A percentile compares a stretch with the other conserved stretches of the same genome.
These are phyloP conservation scores for Colletotrichum siamense DNA, from an alignment of 2,329 filamentous ascomycete genomes.

Conservation along the genomic window DNA sequence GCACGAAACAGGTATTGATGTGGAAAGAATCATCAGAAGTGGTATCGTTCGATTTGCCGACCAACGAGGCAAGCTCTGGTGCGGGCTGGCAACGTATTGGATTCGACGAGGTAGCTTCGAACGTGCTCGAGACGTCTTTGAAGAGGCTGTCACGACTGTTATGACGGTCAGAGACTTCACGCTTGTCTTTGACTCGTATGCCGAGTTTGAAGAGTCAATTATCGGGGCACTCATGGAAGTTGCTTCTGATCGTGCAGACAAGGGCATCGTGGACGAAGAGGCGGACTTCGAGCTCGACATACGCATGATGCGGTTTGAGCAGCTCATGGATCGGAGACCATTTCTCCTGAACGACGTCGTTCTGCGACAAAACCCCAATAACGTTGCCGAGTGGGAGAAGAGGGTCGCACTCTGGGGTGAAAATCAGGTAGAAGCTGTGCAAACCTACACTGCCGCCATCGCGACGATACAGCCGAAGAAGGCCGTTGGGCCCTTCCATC, in stretches of 20 bases:
- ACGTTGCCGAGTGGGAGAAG: constrained; percentile 97
- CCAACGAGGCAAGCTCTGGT: constrained; percentile 94
- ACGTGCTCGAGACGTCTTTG: constrained; percentile 88
- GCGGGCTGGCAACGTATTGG: constrained; percentile 94
- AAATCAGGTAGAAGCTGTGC: constrained; percentile 88
- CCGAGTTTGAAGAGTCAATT: constrained; percentile 95
- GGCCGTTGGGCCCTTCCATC: constrained; percentile 89
- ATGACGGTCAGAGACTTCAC: constrained; percentile 99
- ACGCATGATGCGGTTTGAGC: constrained; percentile 96
- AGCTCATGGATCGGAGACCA: constrained; percentile 94
- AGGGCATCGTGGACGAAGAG: constrained; percentile 77
- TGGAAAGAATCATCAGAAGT: constrained; percentile 90
- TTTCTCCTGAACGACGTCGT: constrained; percentile 97
- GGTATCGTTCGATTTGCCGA: constrained; percentile 91
- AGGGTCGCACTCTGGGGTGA: constrained; percentile 94
- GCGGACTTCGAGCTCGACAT: constrained; percentile 95
- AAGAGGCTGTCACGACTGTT: constrained; percentile 95
- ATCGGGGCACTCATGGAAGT: constrained; percentile 91
- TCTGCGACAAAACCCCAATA: constrained; percentile 93
- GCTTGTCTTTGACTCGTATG: constrained; percentile 93
- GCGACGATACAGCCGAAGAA: constrained; percentile 93
- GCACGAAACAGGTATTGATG: constrained; percentile 82
- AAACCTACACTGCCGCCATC: constrained; percentile 95
- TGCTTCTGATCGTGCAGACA: constrained; percentile 79
- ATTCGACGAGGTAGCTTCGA: constrained; percentile 93